These are phyloP conservation scores for Cantharellus cinnabarinus DNA, from an alignment of 768 basidiomycete genomes.

Conservation along the genomic window DNA sequence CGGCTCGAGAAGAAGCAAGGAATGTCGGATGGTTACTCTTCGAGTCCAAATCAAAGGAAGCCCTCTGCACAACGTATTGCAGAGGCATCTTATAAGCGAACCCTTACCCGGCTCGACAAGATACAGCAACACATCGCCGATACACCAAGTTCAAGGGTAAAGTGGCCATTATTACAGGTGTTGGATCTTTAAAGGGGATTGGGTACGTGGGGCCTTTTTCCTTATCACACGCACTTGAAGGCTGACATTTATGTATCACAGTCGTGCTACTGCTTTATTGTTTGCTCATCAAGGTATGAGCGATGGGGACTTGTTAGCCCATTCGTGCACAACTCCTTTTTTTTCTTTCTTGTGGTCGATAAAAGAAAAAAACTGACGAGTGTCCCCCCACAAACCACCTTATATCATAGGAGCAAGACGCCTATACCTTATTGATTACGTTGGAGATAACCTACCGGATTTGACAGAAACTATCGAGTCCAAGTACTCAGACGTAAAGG, in stretches of 20 bases:
- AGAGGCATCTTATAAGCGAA: neutral
- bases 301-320: neutral
- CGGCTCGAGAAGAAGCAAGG: too few species aligned
- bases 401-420: constrained; percentile 4
- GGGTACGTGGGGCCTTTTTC: constrained; percentile 29
- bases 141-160: constrained; percentile 28
- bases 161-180: constrained; percentile 77
- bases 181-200: constrained; percentile 70
- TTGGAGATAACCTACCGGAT: constrained; percentile 41
- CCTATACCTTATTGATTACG: constrained; percentile 33
- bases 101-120: neutral
- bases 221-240: neutral
- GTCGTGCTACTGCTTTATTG: constrained; percentile 11
- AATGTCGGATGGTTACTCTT: too few species aligned
- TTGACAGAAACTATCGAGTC: constrained; percentile 47
- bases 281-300: constrained; percentile 8
- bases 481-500: constrained; percentile 63
- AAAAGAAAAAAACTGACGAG: neutral
- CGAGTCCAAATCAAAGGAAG: too few species aligned
- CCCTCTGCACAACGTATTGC: too few species aligned
- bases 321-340: too few species aligned
- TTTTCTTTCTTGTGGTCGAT: too few species aligned
- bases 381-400: neutral
- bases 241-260: neutral
- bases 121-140: constrained; percentile 3